A percentile compares a stretch with the other conserved stretches of the same genome.
Evolutionary conservation across 768 basidiomycete species (phyloP).

Genomic region (Cystobasidium tubakii): DNA sequence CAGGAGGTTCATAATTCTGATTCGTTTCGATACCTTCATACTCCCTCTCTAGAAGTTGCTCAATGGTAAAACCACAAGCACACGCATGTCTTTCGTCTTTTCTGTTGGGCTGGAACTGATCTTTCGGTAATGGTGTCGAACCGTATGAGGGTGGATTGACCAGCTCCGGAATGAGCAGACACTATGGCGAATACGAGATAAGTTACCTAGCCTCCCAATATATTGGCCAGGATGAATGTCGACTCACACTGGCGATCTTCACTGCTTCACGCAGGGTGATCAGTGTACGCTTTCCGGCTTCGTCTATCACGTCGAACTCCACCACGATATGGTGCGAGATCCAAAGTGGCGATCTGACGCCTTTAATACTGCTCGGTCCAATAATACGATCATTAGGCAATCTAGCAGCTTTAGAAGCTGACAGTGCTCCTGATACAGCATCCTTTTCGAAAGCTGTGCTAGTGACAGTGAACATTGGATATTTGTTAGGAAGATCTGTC

Average conservation of each 20-base stretch:
- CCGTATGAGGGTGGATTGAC: slow-evolving; percentile 13
- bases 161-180: slow-evolving; percentile 4
- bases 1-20: slow-evolving; percentile 6
- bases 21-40: neutral
- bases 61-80: slow-evolving; percentile 14
- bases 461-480: neutral
- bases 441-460: neutral
- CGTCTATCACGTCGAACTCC: slow-evolving; percentile 18
- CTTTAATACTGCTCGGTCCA: slow-evolving; percentile 2
- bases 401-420: neutral
- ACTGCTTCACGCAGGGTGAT: neutral
- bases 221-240: too few species aligned
- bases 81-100: neutral
- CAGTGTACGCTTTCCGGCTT: neutral
- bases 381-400: slow-evolving; percentile 11
- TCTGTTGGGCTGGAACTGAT: slow-evolving; percentile 7
- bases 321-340: slow-evolving; percentile 3
- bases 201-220: too few species aligned
- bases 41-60: slow-evolving; percentile 13
- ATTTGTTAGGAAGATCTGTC: neutral
- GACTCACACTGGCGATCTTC: slow-evolving; percentile 7
- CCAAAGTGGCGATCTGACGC: neutral
- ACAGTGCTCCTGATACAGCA: neutral
- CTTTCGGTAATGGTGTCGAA: neutral
- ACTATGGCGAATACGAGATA: too few species aligned